Base-by-base conservation (phyloP, 2,329 filamentous ascomycete species). In the Akanthomyces lecanii region DNA sequence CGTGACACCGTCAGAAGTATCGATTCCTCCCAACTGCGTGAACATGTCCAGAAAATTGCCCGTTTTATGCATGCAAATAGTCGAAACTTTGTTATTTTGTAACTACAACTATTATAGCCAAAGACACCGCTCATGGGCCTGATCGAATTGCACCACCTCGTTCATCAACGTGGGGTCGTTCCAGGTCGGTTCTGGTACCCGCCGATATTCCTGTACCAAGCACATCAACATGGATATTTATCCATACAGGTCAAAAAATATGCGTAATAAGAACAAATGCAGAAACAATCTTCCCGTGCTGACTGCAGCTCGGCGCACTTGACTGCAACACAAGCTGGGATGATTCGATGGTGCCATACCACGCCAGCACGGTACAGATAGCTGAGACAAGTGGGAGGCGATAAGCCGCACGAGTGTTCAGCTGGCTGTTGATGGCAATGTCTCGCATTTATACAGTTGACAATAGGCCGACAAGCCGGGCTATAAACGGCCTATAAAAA, bases 141-240 rank as follows among this genome's bases (percentile, higher is more conserved):
- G 36, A 25, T 12, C 58, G 42, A 47, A 54, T 54, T 5, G 40
- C 58, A 45, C 28, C 21, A 8, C 50, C 12, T 53, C 21, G n/a
- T 61, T 47, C n/a, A 23, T 38, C 28, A 61, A 47, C 58, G 58
- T 54, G 58, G 58, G 38, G 36, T 18, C 11, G 5, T 16, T 59
- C 14, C 16, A 16, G 23, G 25, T 53, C 48, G 58, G 58, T 14
- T 61, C 58, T 47, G 50, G 58, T 54, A 61, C 58, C 58, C 50
- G 58, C 28, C 38, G 14, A 53, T 14, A 25, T 16, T 18, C 30
- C 23, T 11, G 12, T 3, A 36, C 3, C 40, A 51, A 36, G 28
- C 44, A 36, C 28, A 23, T 23, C 11, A 23, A 57, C 40, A 42
- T 44, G 36, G 38, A 55, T 47, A 18, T 47, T 14, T n/a, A 21